Percentiles rank a stretch among this genome's conserved stretches.
phyloP scores from a whole-genome alignment of 345 rosid species.

The Salix udensis region DNA sequence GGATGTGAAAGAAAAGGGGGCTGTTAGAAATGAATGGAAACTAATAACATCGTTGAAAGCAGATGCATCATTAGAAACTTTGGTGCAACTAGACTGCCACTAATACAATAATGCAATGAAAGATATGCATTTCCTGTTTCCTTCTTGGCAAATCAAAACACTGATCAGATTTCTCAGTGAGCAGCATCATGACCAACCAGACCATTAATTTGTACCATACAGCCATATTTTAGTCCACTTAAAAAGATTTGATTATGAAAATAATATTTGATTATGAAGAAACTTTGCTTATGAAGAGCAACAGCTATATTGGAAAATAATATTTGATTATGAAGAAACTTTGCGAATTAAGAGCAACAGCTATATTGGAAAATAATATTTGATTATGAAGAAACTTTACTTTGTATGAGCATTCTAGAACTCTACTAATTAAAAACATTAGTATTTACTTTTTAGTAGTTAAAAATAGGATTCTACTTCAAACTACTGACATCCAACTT shows the following conservation, averaged over 20 bases:
- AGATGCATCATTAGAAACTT: not conserved
- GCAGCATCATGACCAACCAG: not conserved
- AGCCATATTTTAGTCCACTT: not conserved
- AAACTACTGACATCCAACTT: not conserved
- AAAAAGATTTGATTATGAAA: not conserved
- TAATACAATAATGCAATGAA: not conserved
- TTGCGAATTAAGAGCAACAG: not conserved
- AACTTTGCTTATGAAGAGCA: not conserved
- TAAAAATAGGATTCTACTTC: conserved; percentile 1
- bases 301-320: not conserved
- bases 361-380: not conserved
- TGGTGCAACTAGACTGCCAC: not conserved
- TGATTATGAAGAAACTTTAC: not conserved
- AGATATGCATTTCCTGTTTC: not conserved
- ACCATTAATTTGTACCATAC: not conserved
- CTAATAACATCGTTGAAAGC: not conserved
- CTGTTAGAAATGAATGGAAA: not conserved
- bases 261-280: not conserved
- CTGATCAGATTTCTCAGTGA: not conserved
- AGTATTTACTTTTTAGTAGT: not conserved
- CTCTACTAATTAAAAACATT: not conserved
- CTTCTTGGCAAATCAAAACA: not conserved
- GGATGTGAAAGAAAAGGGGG: conserved; percentile 9
- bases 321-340: no score
- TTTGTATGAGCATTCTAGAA: not conserved